Conservation (phyloP, 371 early-diverging fungal genomes). For the Apophysomyces ossiformis region DNA sequence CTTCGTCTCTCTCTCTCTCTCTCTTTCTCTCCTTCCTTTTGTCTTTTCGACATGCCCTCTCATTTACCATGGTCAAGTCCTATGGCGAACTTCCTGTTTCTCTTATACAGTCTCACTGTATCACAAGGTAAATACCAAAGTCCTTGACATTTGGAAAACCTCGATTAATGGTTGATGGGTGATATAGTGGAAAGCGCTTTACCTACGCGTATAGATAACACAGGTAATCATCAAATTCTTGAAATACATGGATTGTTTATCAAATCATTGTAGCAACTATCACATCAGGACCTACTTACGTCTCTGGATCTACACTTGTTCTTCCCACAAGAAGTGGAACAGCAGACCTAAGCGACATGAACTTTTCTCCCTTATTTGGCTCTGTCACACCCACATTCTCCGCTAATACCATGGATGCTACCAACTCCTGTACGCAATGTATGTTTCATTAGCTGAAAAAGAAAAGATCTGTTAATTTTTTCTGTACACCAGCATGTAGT, state of each 20-base stretch:
- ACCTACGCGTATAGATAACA: not conserved
- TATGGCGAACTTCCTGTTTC: not conserved
- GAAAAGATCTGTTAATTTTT: not conserved
- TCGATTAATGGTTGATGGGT: not conserved
- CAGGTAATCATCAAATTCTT: not conserved
- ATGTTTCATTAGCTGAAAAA: not conserved
- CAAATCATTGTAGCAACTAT: not conserved
- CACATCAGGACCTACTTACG: not conserved
- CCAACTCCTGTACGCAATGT: constrained; percentile 7
- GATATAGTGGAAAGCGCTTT: not conserved
- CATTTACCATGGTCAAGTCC: not conserved
- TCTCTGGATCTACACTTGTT: constrained; percentile 14
- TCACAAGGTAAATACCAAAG: not conserved
- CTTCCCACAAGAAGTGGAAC: constrained; percentile 17
- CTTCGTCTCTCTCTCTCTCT: not conserved
- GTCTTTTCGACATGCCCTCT: not conserved
- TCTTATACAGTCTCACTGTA: not conserved
- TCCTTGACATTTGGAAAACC: too few species aligned
- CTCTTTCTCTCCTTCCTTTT: not conserved
- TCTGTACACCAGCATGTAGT: not conserved
- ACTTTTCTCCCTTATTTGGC: constrained; percentile 21
- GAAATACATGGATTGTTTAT: too few species aligned
- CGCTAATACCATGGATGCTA: not conserved
- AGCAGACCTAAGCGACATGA: constrained; percentile 19
- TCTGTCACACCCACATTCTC: constrained; percentile 13